phyloP scores from a whole-genome alignment of 768 basidiomycete species.

The Suillus tomentosus region DNA sequence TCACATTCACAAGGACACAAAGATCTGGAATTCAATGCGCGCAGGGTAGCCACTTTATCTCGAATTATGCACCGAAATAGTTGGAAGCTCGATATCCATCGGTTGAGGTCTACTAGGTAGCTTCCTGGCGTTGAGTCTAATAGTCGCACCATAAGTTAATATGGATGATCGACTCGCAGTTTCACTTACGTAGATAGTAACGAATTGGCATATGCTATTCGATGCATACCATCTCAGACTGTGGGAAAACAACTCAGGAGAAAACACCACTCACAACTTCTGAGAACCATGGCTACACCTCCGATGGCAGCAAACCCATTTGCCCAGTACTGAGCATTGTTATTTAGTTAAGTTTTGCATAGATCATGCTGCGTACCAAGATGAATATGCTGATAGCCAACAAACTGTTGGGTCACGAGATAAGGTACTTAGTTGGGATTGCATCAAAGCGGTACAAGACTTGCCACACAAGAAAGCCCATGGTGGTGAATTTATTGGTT shows the following conservation, averaged over 20 bases:
- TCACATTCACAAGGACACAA: no score
- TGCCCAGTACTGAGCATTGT: neutral
- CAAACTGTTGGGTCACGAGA: neutral
- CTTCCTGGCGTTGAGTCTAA: neutral
- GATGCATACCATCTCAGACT: neutral
- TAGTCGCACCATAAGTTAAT: no score
- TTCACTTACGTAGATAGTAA: slow-evolving; percentile 2
- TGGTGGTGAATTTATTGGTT: neutral
- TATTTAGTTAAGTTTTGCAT: neutral
- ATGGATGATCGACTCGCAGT: no score
- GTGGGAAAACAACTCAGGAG: neutral
- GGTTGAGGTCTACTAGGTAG: neutral
- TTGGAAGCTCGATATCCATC: neutral
- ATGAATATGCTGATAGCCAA: slow-evolving; percentile 1
- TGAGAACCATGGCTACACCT: neutral
- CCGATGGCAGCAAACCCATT: neutral
- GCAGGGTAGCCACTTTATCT: neutral
- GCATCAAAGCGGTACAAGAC: neutral
- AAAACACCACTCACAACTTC: slow-evolving; percentile 5
- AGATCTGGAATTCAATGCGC: neutral
- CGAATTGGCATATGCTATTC: slow-evolving; percentile 7
- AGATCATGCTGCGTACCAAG: neutral
- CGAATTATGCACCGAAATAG: neutral
- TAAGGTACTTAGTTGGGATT: neutral
- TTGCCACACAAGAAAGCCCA: neutral